Percentiles rank a stretch among this genome's conserved stretches.
These are phyloP conservation scores for Suillus cothurnatus DNA, from an alignment of 768 basidiomycete species.

Conservation along the genomic window DNA sequence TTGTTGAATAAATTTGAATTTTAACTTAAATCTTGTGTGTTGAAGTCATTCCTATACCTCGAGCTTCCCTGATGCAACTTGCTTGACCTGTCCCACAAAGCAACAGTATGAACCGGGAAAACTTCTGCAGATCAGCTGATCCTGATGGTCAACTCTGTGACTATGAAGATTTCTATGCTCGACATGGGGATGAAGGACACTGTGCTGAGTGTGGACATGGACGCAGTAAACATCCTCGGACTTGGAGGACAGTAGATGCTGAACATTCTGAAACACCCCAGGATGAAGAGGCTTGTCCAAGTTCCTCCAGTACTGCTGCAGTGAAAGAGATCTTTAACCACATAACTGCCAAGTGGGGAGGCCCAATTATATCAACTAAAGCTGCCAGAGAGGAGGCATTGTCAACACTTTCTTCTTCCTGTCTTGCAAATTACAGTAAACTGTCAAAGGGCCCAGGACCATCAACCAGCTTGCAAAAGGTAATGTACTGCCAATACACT, in stretches of 20 bases:
- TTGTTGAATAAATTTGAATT: not conserved
- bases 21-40: not conserved
- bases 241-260: not conserved
- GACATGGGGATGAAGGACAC: no score
- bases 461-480: not conserved
- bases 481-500: not conserved
- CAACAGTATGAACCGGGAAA: not conserved
- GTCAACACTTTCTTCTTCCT: not conserved
- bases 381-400: not conserved
- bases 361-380: not conserved
- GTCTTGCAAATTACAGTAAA: not conserved
- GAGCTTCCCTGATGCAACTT: not conserved
- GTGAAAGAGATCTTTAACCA: not conserved
- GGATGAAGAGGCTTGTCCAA: not conserved
- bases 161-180: not conserved
- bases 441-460: not conserved
- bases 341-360: not conserved
- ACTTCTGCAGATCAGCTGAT: not conserved
- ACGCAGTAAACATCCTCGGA: not conserved
- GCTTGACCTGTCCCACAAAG: conserved; percentile 1
- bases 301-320: not conserved
- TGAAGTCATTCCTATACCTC: not conserved
- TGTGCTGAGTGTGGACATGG: not conserved
- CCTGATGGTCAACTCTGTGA: not conserved
- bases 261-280: not conserved